A percentile compares a stretch with the other conserved stretches of the same genome.
phyloP scores from a whole-genome alignment of 2,329 filamentous ascomycete genomes.

The Aspergillus japonicus region DNA sequence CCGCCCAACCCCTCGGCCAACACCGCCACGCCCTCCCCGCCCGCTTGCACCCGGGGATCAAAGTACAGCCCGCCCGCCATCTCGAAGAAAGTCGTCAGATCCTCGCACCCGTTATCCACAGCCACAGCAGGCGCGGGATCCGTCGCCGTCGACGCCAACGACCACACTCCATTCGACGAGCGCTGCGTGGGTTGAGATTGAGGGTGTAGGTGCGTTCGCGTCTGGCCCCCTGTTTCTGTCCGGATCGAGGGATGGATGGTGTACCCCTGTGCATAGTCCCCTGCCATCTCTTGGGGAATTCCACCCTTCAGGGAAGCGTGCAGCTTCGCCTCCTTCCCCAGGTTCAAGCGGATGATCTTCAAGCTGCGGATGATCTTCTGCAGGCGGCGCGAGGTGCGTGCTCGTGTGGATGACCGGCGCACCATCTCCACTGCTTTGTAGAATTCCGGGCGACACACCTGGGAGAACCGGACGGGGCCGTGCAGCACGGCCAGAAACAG shows the following conservation, averaged over 20 bases:
- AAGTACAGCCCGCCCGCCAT: slow-evolving; percentile 53
- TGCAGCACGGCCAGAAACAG: slow-evolving; percentile 49
- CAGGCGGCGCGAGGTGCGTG: slow-evolving; percentile 55
- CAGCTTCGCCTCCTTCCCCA: slow-evolving; percentile 26
- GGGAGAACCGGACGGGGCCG: slow-evolving; percentile 45
- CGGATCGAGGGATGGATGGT: too few relatives aligned
- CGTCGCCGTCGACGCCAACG: neutral
- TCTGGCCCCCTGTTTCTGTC: too few relatives aligned
- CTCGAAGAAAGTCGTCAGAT: slow-evolving; percentile 61
- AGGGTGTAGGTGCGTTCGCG: too few relatives aligned
- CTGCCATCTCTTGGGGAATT: too few relatives aligned
- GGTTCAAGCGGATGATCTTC: slow-evolving; percentile 57
- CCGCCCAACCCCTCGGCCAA: slow-evolving; percentile 14
- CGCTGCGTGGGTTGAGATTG: neutral
- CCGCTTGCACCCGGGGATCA: slow-evolving; percentile 18
- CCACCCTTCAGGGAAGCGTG: neutral
- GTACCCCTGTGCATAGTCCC: too few relatives aligned
- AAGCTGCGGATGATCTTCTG: slow-evolving; percentile 60
- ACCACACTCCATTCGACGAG: neutral
- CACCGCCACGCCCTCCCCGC: slow-evolving; percentile 9
- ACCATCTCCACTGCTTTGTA: slow-evolving; percentile 63
- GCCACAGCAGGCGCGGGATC: neutral
- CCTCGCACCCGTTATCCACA: slow-evolving; percentile 38
- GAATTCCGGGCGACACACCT: slow-evolving; percentile 35
- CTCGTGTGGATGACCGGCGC: slow-evolving; percentile 56